Evolutionary conservation across 495 filamentous ascomycete genomes (phyloP).

Genomic region (Penicillium nucicola): DNA sequence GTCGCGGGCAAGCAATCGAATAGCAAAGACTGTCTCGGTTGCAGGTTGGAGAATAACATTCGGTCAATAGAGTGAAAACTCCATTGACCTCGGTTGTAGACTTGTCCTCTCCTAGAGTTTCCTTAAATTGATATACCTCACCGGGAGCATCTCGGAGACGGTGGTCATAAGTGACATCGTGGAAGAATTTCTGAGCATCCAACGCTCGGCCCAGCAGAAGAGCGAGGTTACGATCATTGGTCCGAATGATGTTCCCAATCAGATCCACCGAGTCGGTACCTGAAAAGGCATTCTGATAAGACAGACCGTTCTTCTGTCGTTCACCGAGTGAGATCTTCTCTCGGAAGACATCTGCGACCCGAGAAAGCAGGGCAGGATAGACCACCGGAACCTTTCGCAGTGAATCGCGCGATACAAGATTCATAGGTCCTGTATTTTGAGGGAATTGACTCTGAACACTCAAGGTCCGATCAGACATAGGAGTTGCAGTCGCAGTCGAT

Average conservation of each 20-base stretch:
- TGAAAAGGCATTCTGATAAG: slow-evolving; percentile 95
- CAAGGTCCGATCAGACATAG: slow-evolving; percentile 51
- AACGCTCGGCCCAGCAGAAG: slow-evolving; percentile 88
- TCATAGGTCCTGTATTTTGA: slow-evolving; percentile 26
- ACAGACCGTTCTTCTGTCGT: slow-evolving; percentile 91
- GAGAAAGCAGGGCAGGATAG: slow-evolving; percentile 87
- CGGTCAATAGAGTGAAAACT: slow-evolving; percentile 91
- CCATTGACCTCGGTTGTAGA: slow-evolving; percentile 84
- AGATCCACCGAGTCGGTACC: slow-evolving; percentile 94
- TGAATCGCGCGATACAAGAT: slow-evolving; percentile 41
- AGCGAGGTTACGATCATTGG: slow-evolving; percentile 91
- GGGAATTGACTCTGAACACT: slow-evolving; percentile 42
- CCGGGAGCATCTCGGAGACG: slow-evolving; percentile 82
- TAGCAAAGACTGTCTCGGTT: slow-evolving; percentile 94
- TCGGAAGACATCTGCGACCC: slow-evolving; percentile 85
- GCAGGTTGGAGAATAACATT: slow-evolving; percentile 98
- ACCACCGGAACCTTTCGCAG: slow-evolving; percentile 71
- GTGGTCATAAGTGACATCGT: slow-evolving; percentile 98
- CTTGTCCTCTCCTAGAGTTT: slow-evolving; percentile 83
- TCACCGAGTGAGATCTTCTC: slow-evolving; percentile 80
- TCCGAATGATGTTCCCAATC: slow-evolving; percentile 92
- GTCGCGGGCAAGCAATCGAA: slow-evolving; percentile 93
- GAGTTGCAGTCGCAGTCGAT: slow-evolving; percentile 55
- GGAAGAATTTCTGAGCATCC: slow-evolving; percentile 99
- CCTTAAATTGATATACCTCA: slow-evolving; percentile 96